Base-by-base conservation (phyloP, 129 eudicot species). In the Deinandra increscens region DNA sequence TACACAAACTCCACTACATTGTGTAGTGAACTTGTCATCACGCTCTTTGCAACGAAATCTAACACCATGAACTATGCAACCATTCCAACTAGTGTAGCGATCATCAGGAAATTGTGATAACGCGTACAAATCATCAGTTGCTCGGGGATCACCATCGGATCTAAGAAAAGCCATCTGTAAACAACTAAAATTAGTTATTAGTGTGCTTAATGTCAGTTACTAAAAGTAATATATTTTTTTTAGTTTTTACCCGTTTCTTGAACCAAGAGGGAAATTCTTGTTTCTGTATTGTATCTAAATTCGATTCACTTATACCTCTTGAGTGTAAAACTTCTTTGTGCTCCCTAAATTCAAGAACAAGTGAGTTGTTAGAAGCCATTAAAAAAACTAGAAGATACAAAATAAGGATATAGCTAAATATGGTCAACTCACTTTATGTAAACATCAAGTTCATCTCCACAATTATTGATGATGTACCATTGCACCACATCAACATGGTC, bases 1-100 rank as follows among this genome's bases (percentile, higher is more conserved):
- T 43, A 23, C 71, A 42, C 23, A 42, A 11, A 66, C 54, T 66
- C 71, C 58, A 44, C 56, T 66, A 44, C 56, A 42, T n/a, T 66
- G 58, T 19, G 56, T 66, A 43, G 39, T 66, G 12, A 26, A 36
- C 37, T 6, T 68, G n/a, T 46, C 61, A 33, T 68, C 73, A 48
- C 12, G 62, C 6, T 49, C 62, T 43, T 68, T 68, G 33, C 60
- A 38, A 36, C 61, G 34, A 17, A 46, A 68, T 68, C 60, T 31
- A 66, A 45, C 55, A 66, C 56, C 70, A 13, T 39, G 29, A 11
- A 62, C n/a, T 18, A 66, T 66, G 46, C 55, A 43, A 61, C 48
- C 17, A 36, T 61, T 46, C 67, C 67, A 61, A 37, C 67, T 61
- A 8, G 29, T 61, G 46, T 61, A 61, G 26, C 48, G 48, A 37